Conservation (phyloP, 2,329 filamentous ascomycete genomes). For the Aspergillus sp. region DNA sequence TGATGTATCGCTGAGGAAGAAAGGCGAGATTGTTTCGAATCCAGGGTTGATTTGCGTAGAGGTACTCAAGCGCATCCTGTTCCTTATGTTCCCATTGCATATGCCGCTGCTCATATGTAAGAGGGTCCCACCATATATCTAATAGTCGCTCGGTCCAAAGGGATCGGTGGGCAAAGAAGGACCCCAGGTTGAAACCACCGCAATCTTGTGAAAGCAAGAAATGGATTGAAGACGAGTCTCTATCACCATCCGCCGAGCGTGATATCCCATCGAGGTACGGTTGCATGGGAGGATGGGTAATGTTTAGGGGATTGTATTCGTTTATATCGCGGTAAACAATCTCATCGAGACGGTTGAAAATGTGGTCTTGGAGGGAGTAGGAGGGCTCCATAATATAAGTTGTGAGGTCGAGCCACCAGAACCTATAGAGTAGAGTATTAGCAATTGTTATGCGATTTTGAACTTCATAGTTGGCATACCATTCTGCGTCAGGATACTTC, state of each 20-base stretch:
- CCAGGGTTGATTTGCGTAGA: constrained; percentile 92
- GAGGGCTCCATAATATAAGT: constrained; percentile 97
- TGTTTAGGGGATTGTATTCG: constrained; percentile 90
- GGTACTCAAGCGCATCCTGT: constrained; percentile 89
- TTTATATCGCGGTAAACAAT: constrained; percentile 95
- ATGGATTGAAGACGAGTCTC: constrained; percentile 75
- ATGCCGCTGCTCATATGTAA: constrained; percentile 95
- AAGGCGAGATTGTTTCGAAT: constrained; percentile 86
- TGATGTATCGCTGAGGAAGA: constrained; percentile 86
- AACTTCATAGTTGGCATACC: constrained; percentile 57
- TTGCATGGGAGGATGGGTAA: constrained; percentile 75
- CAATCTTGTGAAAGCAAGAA: constrained; percentile 91
- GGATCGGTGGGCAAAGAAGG: constrained; percentile 85
- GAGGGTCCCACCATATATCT: constrained; percentile 98
- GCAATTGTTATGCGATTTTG: neutral
- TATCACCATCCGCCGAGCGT: constrained; percentile 73
- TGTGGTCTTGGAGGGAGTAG: constrained; percentile 83
- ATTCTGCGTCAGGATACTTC: constrained; percentile 95
- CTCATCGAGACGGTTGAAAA: constrained; percentile 76
- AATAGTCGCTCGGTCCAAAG: constrained; percentile 87
- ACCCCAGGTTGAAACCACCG: constrained; percentile 91
- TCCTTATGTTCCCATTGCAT: constrained; percentile 99
- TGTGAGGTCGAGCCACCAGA: constrained; percentile 98
- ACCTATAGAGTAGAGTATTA: constrained; percentile 57
- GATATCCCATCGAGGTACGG: constrained; percentile 74